Percentiles rank a stretch among this genome's conserved stretches.
These are phyloP conservation scores for Ganoderma resinaceum DNA, from an alignment of 1,284 basidiomycete species.

Conservation along the genomic window DNA sequence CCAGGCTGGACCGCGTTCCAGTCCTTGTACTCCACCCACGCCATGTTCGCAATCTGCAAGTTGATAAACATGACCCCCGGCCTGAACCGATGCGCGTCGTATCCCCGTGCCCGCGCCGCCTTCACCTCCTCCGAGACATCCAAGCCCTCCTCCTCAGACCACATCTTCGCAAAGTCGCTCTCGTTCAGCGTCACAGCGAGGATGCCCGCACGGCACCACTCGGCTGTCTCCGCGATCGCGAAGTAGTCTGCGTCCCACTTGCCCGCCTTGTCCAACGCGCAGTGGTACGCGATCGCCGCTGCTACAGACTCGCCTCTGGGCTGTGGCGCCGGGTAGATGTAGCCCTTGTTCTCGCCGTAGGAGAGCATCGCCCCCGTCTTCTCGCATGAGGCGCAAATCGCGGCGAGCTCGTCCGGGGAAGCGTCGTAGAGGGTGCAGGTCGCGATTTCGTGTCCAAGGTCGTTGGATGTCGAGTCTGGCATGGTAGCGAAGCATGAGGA, in stretches of 20 bases:
- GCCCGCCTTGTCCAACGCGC: not conserved
- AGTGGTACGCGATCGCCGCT: not conserved
- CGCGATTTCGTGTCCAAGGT: not conserved
- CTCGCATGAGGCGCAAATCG: not conserved
- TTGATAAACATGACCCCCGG: slow-evolving; percentile 2
- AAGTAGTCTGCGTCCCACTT: not conserved
- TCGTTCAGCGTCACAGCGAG: not conserved
- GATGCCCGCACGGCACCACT: not conserved
- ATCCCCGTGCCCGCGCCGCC: not conserved
- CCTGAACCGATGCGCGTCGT: not conserved
- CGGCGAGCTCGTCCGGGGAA: not conserved
- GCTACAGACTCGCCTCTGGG: not conserved
- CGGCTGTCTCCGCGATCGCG: not conserved
- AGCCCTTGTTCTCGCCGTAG: not conserved
- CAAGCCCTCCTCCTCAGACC: not conserved
- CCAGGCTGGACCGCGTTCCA: not conserved
- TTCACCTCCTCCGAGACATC: not conserved
- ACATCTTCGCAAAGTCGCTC: not conserved
- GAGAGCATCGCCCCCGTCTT: not conserved
- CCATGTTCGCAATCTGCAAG: not conserved
- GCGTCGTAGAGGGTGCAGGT: not conserved
- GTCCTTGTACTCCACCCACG: not conserved
- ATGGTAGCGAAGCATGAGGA: too few species aligned
- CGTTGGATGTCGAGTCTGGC: not conserved
- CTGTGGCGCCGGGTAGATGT: not conserved